Conservation (phyloP, 805 yeast genomes). For the Maudiozyma pseudohumilis region DNA sequence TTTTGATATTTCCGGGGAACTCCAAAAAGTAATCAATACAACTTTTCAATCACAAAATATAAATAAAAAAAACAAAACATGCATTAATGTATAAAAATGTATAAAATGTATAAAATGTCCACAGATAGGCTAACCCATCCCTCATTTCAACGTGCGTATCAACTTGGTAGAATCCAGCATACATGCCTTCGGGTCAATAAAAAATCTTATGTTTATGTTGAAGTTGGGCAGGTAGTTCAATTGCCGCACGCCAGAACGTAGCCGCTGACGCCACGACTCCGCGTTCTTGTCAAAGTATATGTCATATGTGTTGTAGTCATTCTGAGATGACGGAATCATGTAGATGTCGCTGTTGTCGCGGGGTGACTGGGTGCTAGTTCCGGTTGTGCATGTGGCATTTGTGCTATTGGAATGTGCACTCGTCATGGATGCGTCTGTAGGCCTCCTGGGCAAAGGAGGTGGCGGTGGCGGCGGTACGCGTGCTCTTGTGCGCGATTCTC, state of each 20-base stretch:
- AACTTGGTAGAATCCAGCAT: slow-evolving; percentile 1
- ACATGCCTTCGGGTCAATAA: slow-evolving; percentile 22
- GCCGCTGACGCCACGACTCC: slow-evolving; percentile 48
- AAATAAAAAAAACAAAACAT: no score
- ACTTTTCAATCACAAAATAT: no score
- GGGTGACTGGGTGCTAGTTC: no score
- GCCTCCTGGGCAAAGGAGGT: slow-evolving; percentile 4
- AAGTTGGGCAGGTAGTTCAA: slow-evolving; percentile 13
- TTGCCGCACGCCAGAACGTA: slow-evolving; percentile 31
- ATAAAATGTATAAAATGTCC: no score
- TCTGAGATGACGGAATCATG: slow-evolving; percentile 22
- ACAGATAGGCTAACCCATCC: no score
- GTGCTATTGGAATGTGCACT: no score
- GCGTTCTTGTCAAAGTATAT: slow-evolving; percentile 37
- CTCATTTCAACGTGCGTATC: no score
- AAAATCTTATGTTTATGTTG: slow-evolving; percentile 21
- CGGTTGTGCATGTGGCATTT: no score
- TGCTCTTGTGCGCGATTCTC: background rate
- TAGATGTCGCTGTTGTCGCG: slow-evolving; percentile 2
- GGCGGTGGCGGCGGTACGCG: slow-evolving; percentile 1
- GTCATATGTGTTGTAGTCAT: slow-evolving; percentile 21
- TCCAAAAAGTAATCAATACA: no score
- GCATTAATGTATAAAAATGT: no score
- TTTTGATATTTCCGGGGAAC: no score
- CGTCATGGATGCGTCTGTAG: no score